A percentile compares a stretch with the other conserved stretches of the same genome.
These are phyloP conservation scores for Paxillus ammoniavirescens DNA, from an alignment of 768 basidiomycete species.

Conservation along the genomic window DNA sequence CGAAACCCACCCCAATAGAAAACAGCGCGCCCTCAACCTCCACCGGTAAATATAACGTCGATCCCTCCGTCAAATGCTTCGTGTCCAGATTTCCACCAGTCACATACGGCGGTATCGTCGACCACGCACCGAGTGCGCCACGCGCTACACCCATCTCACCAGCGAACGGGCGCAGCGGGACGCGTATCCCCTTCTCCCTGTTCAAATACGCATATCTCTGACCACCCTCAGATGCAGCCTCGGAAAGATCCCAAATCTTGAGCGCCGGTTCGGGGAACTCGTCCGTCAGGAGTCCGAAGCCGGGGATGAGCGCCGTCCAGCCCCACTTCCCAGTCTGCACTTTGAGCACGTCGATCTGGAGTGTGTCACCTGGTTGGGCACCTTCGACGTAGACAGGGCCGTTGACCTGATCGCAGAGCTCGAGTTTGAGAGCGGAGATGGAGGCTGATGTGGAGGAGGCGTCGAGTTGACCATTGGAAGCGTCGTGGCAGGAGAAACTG, in stretches of 20 bases:
- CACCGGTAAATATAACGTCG: conserved; percentile 57
- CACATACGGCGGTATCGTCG: conserved; percentile 60
- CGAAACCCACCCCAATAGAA: conserved; percentile 51
- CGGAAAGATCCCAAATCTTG: conserved; percentile 51
- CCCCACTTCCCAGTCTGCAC: conserved; percentile 57
- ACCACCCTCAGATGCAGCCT: conserved; percentile 29
- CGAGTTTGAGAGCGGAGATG: conserved; percentile 42
- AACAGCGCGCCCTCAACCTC: conserved; percentile 61
- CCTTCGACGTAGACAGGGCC: conserved; percentile 55
- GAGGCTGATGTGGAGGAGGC: conserved; percentile 36
- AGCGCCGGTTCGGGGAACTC: conserved; percentile 51
- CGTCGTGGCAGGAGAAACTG: conserved; percentile 62
- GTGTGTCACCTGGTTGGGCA: conserved; percentile 55
- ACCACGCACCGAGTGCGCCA: conserved; percentile 48
- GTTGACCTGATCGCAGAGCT: conserved; percentile 56
- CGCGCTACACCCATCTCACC: conserved; percentile 66
- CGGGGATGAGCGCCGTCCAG: conserved; percentile 59
- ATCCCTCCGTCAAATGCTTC: conserved; percentile 50
- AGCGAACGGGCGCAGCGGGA: conserved; percentile 56
- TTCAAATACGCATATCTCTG: conserved; percentile 47
- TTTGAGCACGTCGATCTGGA: conserved; percentile 57
- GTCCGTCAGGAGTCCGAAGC: conserved; percentile 57
- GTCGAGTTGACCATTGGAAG: conserved; percentile 58
- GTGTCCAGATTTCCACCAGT: conserved; percentile 67
- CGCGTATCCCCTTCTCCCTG: conserved; percentile 43